These are phyloP conservation scores for Aspergillus niger DNA, from an alignment of 2,329 filamentous ascomycete genomes.

Conservation along the genomic window DNA sequence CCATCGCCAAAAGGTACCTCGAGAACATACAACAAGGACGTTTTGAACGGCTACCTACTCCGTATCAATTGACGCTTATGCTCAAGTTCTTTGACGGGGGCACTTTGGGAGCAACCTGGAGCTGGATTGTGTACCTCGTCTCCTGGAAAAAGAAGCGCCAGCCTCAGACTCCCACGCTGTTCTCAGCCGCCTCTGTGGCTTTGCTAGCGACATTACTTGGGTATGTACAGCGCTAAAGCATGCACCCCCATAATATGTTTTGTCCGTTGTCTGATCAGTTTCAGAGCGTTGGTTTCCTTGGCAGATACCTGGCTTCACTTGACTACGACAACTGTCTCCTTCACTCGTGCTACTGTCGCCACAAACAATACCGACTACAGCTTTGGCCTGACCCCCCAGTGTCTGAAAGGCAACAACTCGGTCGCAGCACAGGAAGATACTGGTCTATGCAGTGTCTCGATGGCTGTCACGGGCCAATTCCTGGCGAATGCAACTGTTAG, in stretches of 20 bases:
- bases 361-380: neutral
- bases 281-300: conserved; percentile 21
- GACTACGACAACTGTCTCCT: conserved; percentile 25
- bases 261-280: neutral
- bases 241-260: neutral
- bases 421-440: neutral
- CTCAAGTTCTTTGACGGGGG: conserved; percentile 21
- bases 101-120: conserved; percentile 16
- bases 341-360: conserved; percentile 12
- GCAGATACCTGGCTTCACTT: conserved; percentile 31
- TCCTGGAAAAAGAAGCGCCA: conserved; percentile 17
- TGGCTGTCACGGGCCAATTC: neutral
- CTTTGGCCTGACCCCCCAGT: conserved; percentile 6
- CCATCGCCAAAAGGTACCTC: conserved; percentile 18
- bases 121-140: conserved; percentile 18
- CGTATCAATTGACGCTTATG: conserved; percentile 22
- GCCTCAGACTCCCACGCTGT: conserved; percentile 11
- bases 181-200: conserved; percentile 1
- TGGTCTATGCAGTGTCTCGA: neutral
- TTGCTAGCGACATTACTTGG: neutral
- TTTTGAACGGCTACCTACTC: conserved; percentile 18
- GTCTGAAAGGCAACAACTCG: neutral
- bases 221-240: neutral
- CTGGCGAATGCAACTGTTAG: neutral
- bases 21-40: conserved; percentile 8